These are phyloP conservation scores for Fusarium sp. DNA, from an alignment of 2,329 filamentous ascomycete genomes.

Conservation along the genomic window DNA sequence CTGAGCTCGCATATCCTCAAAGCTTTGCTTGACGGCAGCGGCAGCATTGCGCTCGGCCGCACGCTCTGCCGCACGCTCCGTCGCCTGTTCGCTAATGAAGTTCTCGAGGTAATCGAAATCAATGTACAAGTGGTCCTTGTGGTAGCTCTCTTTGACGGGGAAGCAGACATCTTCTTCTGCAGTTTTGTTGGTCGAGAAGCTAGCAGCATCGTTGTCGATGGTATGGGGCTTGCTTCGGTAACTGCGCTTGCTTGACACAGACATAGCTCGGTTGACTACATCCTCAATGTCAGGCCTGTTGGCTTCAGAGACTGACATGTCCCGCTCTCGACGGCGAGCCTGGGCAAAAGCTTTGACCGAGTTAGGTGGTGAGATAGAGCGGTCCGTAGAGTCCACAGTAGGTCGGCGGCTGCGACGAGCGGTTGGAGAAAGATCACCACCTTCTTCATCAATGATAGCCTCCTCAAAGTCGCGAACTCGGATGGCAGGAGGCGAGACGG, in stretches of 20 bases:
- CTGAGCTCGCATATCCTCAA: conserved; percentile 52
- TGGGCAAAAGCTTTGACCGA: conserved; percentile 98
- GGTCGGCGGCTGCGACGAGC: conserved; percentile 64
- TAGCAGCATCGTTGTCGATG: conserved; percentile 71
- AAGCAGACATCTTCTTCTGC: conserved; percentile 93
- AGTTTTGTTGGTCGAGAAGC: conserved; percentile 74
- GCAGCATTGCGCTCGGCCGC: conserved; percentile 64
- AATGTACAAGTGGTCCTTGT: conserved; percentile 81
- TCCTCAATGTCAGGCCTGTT: conserved; percentile 56
- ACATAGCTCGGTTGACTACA: conserved; percentile 76
- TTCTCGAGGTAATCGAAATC: conserved; percentile 96
- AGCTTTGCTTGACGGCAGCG: conserved; percentile 48
- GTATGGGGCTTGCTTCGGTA: conserved; percentile 69
- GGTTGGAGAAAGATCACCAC: conserved; percentile 62
- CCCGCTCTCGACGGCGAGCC: conserved; percentile 85
- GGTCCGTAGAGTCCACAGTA: conserved; percentile 68
- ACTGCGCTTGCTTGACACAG: conserved; percentile 74
- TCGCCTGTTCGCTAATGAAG: conserved; percentile 76
- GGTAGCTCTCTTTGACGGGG: conserved; percentile 75
- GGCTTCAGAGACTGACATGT: conserved; percentile 67
- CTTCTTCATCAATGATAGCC: conserved; percentile 81
- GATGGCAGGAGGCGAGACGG: conserved; percentile 54
- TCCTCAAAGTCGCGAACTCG: conserved; percentile 86
- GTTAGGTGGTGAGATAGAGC: conserved; percentile 89
- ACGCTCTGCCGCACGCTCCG: conserved; percentile 57